Conservation (phyloP, 148 eudicot genomes). For the Camellia japonica region DNA sequence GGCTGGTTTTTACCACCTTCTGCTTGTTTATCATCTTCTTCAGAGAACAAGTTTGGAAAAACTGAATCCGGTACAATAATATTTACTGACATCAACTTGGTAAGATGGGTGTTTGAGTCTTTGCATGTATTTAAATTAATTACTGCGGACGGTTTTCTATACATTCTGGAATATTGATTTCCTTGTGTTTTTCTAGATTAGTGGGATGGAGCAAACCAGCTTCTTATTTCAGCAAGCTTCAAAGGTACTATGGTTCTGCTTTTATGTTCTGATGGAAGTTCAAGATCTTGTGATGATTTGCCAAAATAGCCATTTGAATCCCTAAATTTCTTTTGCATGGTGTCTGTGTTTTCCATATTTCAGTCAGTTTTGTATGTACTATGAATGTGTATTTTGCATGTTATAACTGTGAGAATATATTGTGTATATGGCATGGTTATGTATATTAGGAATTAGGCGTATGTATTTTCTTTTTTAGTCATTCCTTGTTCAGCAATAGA, state of each 20-base stretch:
- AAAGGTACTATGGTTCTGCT: constrained; percentile 43
- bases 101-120: constrained; percentile 26
- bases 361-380: background rate
- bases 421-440: too few relatives aligned
- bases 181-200: constrained; percentile 44
- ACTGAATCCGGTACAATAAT: constrained; percentile 55
- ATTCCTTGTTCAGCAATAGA: too few relatives aligned
- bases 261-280: background rate
- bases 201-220: constrained; percentile 99
- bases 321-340: background rate
- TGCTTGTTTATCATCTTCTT: constrained; percentile 29
- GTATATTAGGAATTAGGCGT: too few relatives aligned
- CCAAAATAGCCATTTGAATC: background rate
- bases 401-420: too few relatives aligned
- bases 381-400: background rate
- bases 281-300: background rate
- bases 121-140: background rate
- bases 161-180: background rate
- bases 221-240: constrained; percentile 95
- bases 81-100: constrained; percentile 90
- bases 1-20: constrained; percentile 87
- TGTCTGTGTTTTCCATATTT: background rate
- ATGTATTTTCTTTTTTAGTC: too few relatives aligned
- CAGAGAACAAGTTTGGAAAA: constrained; percentile 47
- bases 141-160: background rate